A percentile compares a stretch with the other conserved stretches of the same genome.
These are phyloP conservation scores for Cucumis cinereus DNA, from an alignment of 306 rosid genomes.

Conservation along the genomic window DNA sequence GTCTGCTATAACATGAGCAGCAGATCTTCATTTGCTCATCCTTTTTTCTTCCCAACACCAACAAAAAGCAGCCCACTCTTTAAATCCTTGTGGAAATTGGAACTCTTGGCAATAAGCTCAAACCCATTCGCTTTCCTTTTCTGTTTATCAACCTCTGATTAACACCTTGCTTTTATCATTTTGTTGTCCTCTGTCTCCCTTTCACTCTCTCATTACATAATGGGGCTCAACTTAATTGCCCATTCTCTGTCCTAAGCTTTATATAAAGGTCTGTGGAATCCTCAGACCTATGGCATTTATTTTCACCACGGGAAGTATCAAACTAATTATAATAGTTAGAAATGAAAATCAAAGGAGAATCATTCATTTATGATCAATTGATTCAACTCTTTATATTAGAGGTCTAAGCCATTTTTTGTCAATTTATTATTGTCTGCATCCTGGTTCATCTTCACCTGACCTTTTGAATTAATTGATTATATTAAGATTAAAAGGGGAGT, in stretches of 20 bases:
- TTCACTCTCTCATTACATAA: not conserved
- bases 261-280: not conserved
- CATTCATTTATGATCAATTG: not conserved
- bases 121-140: constrained; percentile 13
- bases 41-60: not conserved
- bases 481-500: not conserved
- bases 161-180: constrained; percentile 8
- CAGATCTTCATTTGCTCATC: not conserved
- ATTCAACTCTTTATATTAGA: not conserved
- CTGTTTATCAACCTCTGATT: constrained; percentile 13
- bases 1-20: not conserved
- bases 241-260: not conserved
- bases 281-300: not conserved
- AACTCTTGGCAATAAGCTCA: not conserved
- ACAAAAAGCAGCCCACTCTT: not conserved
- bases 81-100: not conserved
- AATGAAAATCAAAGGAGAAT: not conserved
- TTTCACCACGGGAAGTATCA: not conserved
- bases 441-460: not conserved
- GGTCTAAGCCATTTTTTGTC: not conserved
- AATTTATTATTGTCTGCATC: not conserved
- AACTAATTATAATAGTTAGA: not conserved
- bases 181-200: constrained; percentile 7
- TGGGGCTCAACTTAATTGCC: not conserved
- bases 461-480: not conserved